Evolutionary conservation across 257 asterid genomes (phyloP).

Genomic region (Petrea volubilis): DNA sequence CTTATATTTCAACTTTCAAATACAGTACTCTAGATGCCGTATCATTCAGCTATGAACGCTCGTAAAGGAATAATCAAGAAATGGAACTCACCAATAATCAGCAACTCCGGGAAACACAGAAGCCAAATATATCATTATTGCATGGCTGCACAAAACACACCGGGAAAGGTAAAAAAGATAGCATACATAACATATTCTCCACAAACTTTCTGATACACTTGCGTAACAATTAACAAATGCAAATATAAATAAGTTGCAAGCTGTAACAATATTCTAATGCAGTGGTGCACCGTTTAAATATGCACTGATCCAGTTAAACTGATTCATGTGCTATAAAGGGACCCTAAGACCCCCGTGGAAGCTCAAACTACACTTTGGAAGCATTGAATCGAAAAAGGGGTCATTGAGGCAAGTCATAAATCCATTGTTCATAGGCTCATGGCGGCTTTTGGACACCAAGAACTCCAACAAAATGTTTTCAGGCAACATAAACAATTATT

Average conservation of each 20-base stretch:
- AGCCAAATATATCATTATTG: slow-evolving; percentile 78
- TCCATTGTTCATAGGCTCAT: neutral
- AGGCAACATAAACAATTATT: neutral
- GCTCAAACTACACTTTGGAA: no score
- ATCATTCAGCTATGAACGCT: neutral
- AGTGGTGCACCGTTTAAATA: no score
- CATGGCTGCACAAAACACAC: slow-evolving; percentile 66
- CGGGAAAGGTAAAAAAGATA: neutral
- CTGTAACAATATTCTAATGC: neutral
- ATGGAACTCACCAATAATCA: slow-evolving; percentile 85
- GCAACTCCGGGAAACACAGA: slow-evolving; percentile 82
- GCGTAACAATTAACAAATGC: slow-evolving; percentile 10
- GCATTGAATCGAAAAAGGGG: neutral
- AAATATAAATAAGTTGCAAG: neutral
- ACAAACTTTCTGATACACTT: neutral
- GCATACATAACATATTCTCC: neutral
- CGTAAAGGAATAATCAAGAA: neutral
- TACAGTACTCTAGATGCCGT: neutral
- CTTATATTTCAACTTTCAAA: neutral
- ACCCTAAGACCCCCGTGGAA: no score
- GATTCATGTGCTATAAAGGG: neutral
- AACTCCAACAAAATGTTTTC: neutral
- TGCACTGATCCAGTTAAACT: neutral
- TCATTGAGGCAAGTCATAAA: no score
- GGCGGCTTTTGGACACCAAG: no score